Base-by-base conservation (phyloP, 805 yeast genomes). In the Candida khao-thaluensis region DNA sequence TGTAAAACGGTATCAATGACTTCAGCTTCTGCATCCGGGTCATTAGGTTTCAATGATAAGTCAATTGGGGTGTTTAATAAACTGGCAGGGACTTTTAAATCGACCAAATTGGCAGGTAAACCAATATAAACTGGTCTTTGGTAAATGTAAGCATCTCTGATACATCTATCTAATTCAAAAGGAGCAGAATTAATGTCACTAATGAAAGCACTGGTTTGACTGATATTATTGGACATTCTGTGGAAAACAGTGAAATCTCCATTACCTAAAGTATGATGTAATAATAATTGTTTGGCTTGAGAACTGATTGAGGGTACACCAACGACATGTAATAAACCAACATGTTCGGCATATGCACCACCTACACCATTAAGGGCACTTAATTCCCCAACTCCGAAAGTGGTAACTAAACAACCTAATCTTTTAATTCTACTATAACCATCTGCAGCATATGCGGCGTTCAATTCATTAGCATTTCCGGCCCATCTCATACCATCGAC, bases 381-480 rank as follows among this genome's bases (percentile, higher is more conserved):
- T 45, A 65, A 54, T 48, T 65, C 71, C 40, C 71, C 71, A 12
- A 64, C 69, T n/a, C 71, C 71, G 39, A 64, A 65, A 29, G 70
- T 65, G 45, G 71, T 64, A 34, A 65, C 59, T 16, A 65, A 48
- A 48, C 62, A 59, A 21, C 59, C 63, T 42, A 65, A 53, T 31
- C 69, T 60, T 49, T 64, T 65, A 42, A 65, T 60, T 45, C 72
- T 49, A 25, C 68, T 56, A 51, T 66, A 66, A 9, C 71, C 72
- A 49, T 66, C 72, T 11, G 72, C 72, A 14, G 72, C 68, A 45
- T 65, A 64, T 5, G 70, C 70, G 18, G 72, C 69, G 43, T 64
- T 66, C 57, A 66, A 57, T 51, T 66, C 70, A 51, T 65, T 66
- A 57, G 69, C 69, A 49, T 66, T 66, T 32, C 72, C 72, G 7